Percentiles rank a stretch among this genome's conserved stretches.
Evolutionary conservation across 106 monocot genomes (phyloP).

Genomic region (Dactylorhiza incarnata): DNA sequence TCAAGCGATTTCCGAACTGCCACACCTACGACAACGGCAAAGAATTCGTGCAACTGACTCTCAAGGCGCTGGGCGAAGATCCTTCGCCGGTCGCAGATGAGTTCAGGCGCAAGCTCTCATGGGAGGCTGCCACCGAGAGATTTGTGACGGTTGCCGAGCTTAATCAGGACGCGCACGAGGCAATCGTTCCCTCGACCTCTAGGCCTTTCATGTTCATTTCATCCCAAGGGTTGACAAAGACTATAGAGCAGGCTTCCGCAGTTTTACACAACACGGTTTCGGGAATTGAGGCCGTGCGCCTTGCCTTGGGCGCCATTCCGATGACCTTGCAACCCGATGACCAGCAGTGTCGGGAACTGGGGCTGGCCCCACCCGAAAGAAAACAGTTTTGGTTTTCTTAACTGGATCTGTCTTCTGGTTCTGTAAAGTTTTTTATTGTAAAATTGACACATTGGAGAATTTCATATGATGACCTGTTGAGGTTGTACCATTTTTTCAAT

Average conservation of each 20-base stretch:
- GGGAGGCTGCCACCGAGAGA: constrained; percentile 66
- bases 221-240: constrained; percentile 19
- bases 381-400: neutral
- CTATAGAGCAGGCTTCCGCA: constrained; percentile 46
- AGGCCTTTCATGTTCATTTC: constrained; percentile 28
- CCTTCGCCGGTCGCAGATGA: constrained; percentile 43
- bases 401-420: no score
- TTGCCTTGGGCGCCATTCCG: constrained; percentile 57
- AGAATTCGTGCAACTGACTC: constrained; percentile 51
- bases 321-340: constrained; percentile 50
- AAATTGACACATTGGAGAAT: neutral
- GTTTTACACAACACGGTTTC: constrained; percentile 47
- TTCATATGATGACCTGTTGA: neutral
- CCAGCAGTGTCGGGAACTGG: constrained; percentile 47
- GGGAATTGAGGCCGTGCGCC: constrained; percentile 39
- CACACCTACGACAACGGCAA: constrained; percentile 32
- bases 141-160: constrained; percentile 44
- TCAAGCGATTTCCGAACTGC: constrained; percentile 78
- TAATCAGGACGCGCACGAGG: neutral
- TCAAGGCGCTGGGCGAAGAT: constrained; percentile 32
- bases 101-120: constrained; percentile 48
- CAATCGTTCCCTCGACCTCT: constrained; percentile 1
- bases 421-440: neutral
- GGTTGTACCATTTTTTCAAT: neutral
- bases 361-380: constrained; percentile 8